Percentiles rank a stretch among this genome's conserved stretches.
Evolutionary conservation across 345 rosid species (phyloP).

Genomic region (Citrus sp.): DNA sequence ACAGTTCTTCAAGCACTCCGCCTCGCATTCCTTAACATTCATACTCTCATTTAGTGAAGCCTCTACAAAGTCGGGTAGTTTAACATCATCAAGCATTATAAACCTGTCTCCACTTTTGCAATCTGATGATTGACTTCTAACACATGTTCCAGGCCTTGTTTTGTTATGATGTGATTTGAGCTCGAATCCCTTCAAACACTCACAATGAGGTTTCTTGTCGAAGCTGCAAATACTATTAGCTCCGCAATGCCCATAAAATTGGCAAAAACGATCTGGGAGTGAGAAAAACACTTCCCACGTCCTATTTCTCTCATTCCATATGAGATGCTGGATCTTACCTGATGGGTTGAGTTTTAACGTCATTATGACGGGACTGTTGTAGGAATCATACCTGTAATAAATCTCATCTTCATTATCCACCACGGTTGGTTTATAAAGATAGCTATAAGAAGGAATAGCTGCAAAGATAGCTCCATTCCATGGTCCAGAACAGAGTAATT

Average conservation of each 20-base stretch:
- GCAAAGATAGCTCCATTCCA: conserved; percentile 38
- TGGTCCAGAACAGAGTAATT: neutral
- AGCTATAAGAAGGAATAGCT: conserved; percentile 14
- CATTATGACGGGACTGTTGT: neutral
- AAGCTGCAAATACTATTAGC: conserved; percentile 20
- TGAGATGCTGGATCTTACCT: neutral
- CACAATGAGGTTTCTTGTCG: conserved; percentile 21
- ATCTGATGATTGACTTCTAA: neutral
- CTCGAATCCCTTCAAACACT: neutral
- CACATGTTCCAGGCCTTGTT: neutral
- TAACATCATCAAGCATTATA: neutral
- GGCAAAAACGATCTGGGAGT: conserved; percentile 24
- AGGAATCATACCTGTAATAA: conserved; percentile 12
- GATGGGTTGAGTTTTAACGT: neutral
- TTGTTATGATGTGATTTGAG: neutral
- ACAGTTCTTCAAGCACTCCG: conserved; percentile 21
- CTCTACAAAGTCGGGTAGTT: conserved; percentile 11
- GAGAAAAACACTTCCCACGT: conserved; percentile 8
- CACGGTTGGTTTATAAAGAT: conserved; percentile 2
- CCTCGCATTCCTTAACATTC: conserved; percentile 19
- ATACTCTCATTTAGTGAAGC: conserved; percentile 10
- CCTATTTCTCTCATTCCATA: conserved; percentile 10
- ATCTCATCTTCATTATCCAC: conserved; percentile 3
- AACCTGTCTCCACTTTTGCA: conserved; percentile 6
- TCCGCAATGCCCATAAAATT: conserved; percentile 22